phyloP scores from a whole-genome alignment of 495 filamentous ascomycete species.

The Podospora comata region DNA sequence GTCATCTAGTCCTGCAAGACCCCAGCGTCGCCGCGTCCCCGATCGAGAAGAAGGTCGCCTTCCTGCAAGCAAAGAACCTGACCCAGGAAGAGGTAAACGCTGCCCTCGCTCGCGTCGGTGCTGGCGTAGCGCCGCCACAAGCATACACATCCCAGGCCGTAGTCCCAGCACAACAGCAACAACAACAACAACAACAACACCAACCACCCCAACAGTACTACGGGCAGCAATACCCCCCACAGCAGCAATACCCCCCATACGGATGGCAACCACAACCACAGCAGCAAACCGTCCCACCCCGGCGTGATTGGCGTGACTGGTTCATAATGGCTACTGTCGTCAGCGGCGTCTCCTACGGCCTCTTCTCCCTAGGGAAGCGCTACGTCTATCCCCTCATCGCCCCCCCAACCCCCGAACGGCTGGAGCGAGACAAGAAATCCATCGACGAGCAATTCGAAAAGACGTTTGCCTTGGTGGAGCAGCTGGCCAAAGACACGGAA shows the following conservation, averaged over 20 bases:
- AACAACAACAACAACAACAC: conserved; percentile 30
- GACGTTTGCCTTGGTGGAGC: conserved; percentile 87
- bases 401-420: conserved; percentile 86
- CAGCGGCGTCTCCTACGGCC: conserved; percentile 76
- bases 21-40: conserved; percentile 84
- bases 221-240: conserved; percentile 57
- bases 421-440: conserved; percentile 86
- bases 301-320: conserved; percentile 95
- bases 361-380: conserved; percentile 88
- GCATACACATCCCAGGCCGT: conserved; percentile 46
- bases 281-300: conserved; percentile 58
- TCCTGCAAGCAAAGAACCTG: conserved; percentile 94
- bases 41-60: conserved; percentile 88
- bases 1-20: conserved; percentile 78
- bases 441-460: conserved; percentile 91
- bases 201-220: conserved; percentile 60
- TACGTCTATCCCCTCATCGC: conserved; percentile 89
- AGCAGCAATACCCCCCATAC: conserved; percentile 56
- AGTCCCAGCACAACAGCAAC: conserved; percentile 38
- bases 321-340: conserved; percentile 96
- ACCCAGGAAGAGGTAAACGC: conserved; percentile 91
- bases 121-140: conserved; percentile 50
- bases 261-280: conserved; percentile 55
- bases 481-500: conserved; percentile 84
- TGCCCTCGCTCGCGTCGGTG: conserved; percentile 70